These are phyloP conservation scores for Kodamaea restingae DNA, from an alignment of 805 yeast genomes.

Conservation along the genomic window DNA sequence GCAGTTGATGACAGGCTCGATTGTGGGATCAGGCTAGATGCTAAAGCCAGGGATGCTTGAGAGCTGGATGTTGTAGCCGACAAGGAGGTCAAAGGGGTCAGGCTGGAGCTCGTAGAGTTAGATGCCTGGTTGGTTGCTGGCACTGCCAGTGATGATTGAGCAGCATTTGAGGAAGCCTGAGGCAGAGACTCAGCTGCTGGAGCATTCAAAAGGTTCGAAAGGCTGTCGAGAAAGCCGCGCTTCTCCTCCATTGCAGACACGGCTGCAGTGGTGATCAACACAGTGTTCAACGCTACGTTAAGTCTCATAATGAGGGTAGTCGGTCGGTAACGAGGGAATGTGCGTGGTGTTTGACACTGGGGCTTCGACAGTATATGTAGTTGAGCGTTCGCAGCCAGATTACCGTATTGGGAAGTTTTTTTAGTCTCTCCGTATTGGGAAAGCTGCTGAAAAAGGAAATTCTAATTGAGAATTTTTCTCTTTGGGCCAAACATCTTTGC, in stretches of 20 bases:
- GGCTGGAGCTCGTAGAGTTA: conserved; percentile 3
- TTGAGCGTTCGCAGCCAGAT: conserved; percentile 3
- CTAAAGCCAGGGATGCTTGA: too few species aligned
- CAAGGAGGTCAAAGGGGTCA: too few species aligned
- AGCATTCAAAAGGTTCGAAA: not conserved
- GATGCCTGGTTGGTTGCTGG: conserved; percentile 9
- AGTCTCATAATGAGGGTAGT: conserved; percentile 20
- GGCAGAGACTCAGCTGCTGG: conserved; percentile 5
- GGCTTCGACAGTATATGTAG: conserved; percentile 4
- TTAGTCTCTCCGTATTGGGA: conserved; percentile 1
- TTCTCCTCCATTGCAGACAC: conserved; percentile 15
- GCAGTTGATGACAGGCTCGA: too few species aligned
- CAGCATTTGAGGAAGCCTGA: conserved; percentile 6
- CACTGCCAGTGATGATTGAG: conserved; percentile 10
- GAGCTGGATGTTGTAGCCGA: too few species aligned
- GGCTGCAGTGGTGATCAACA: conserved; percentile 23
- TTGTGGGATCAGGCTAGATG: not conserved
- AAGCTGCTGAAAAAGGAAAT: conserved; percentile 1
- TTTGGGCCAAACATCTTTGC: not conserved
- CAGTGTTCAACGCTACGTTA: conserved; percentile 20
- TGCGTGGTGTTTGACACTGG: not conserved
- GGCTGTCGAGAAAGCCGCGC: conserved; percentile 10
- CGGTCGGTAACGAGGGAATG: conserved; percentile 10
- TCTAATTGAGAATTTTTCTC: not conserved
- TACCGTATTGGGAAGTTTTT: conserved; percentile 3